Evolutionary conservation across 257 asterid species (phyloP), one percentile per base, ranked within the genome.

Genomic region (Ballota nigra): DNA sequence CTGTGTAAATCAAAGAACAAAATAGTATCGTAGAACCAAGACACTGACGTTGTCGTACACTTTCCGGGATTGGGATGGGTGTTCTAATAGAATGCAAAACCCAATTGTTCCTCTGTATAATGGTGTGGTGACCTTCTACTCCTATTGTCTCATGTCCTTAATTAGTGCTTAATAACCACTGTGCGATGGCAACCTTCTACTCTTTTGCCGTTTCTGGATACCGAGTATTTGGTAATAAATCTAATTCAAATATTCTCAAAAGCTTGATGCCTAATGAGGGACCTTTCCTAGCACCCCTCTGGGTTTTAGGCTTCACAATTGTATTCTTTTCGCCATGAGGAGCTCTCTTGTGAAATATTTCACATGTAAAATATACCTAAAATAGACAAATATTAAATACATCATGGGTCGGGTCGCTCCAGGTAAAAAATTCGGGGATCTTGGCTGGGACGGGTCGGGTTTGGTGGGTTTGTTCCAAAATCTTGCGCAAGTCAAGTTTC

Each of bases 121-220:
- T 98, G 72, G 88, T 75, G 71, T 76, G 10, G 97, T 88, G 6
- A 88, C 99, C 4, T 92, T 95, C 78, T 95, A 95, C 85, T 77
- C 99, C n/a, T 92, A 95, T 71, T 89, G 85, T 63, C 89, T 95
- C 62, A 83, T 95, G 99, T 95, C 99, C 0, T n/a, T n/a, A n/a
- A n/a, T 76, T 83, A 71, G 98, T 95, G 76, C 96, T 95, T n/a
- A n/a, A n/a, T 57, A 97, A 95, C n/a, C 95, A 88, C 89, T 95
- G 99, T 63, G 99, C 92, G 85, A 89, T 88, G 82, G 77, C 86
- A 19, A 95, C 96, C 34, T 92, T 86, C 83, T 92, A 95, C 86
- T 84, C 99, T 10, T 90, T 85, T 66, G 96, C 97, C 4, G 86
- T 87, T 36, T 88, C 96, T 1, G 99, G 99, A 40, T 95, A 95